Evolutionary conservation across 164 flowering plant genomes (phyloP).

Genomic region (Vitis rotundifolia): DNA sequence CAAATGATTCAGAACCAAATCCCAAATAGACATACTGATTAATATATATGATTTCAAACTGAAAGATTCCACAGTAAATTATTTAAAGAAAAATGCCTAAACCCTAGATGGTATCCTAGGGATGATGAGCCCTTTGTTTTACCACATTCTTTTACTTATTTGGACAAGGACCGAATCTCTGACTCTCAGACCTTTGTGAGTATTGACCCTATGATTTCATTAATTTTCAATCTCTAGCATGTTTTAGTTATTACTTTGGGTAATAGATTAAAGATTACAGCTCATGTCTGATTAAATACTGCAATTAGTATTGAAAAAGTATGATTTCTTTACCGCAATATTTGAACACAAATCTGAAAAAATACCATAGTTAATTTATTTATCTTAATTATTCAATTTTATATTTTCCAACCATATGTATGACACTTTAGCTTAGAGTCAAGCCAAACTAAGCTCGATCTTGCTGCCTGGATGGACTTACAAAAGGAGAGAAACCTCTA

Average conservation of each 20-base stretch:
- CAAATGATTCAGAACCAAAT: neutral
- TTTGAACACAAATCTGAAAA: neutral
- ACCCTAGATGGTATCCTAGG: neutral
- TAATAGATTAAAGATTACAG: neutral
- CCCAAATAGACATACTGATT: neutral
- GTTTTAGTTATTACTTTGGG: neutral
- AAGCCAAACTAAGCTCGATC: too few species aligned
- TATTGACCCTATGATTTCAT: neutral
- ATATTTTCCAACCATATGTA: neutral
- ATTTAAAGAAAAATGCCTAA: neutral
- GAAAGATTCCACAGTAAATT: neutral
- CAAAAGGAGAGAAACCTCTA: too few species aligned
- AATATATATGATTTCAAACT: neutral
- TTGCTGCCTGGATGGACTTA: too few species aligned
- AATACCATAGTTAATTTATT: neutral
- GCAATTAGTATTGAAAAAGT: neutral
- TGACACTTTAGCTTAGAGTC: too few species aligned
- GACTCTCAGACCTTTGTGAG: constrained; percentile 13
- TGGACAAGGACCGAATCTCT: constrained; percentile 10
- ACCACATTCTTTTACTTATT: neutral
- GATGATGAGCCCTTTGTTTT: neutral
- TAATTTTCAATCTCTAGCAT: neutral
- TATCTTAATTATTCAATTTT: neutral
- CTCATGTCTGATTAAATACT: neutral
- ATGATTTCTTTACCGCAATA: neutral